Percentiles rank a stretch among this genome's conserved stretches.
Evolutionary conservation across 2,329 filamentous ascomycete genomes (phyloP).

Genomic region (Alternaria hordeiaustralica): DNA sequence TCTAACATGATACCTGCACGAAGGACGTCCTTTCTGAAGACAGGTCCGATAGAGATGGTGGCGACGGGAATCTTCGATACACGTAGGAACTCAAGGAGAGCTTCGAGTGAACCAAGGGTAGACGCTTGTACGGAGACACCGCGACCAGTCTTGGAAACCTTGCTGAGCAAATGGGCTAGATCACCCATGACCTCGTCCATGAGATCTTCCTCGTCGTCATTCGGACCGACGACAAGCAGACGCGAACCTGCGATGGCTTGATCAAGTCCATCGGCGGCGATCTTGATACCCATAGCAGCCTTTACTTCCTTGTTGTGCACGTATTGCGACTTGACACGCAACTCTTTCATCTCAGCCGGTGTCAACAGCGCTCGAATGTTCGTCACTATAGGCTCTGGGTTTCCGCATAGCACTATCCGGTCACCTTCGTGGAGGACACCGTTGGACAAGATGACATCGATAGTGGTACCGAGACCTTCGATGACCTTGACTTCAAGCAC

Average conservation of each 20-base stretch:
- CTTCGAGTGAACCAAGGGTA: slow-evolving; percentile 94
- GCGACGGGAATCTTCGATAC: slow-evolving; percentile 96
- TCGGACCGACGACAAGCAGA: slow-evolving; percentile 88
- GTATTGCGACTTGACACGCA: slow-evolving; percentile 94
- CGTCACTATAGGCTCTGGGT: slow-evolving; percentile 93
- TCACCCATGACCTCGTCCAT: slow-evolving; percentile 97
- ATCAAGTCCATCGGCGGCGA: slow-evolving; percentile 93
- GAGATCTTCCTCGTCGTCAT: slow-evolving; percentile 96
- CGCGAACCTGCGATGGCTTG: slow-evolving; percentile 95
- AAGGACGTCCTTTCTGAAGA: slow-evolving; percentile 98
- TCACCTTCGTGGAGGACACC: slow-evolving; percentile 94
- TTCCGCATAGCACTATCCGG: slow-evolving; percentile 91
- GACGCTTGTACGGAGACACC: slow-evolving; percentile 98
- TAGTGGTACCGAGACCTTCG: slow-evolving; percentile 97
- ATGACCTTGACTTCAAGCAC: slow-evolving; percentile 99
- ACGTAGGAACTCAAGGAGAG: slow-evolving; percentile 93
- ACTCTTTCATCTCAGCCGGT: slow-evolving; percentile 88
- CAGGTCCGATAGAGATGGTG: slow-evolving; percentile 95
- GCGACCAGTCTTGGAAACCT: slow-evolving; percentile 88
- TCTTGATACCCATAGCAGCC: slow-evolving; percentile 97
- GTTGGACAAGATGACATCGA: slow-evolving; percentile 95
- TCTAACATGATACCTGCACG: slow-evolving; percentile 93
- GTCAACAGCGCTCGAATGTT: slow-evolving; percentile 95
- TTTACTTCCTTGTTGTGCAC: slow-evolving; percentile 99
- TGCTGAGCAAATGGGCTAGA: slow-evolving; percentile 86